phyloP scores from a whole-genome alignment of 768 basidiomycete species.

The Asterophora lycoperdoides region DNA sequence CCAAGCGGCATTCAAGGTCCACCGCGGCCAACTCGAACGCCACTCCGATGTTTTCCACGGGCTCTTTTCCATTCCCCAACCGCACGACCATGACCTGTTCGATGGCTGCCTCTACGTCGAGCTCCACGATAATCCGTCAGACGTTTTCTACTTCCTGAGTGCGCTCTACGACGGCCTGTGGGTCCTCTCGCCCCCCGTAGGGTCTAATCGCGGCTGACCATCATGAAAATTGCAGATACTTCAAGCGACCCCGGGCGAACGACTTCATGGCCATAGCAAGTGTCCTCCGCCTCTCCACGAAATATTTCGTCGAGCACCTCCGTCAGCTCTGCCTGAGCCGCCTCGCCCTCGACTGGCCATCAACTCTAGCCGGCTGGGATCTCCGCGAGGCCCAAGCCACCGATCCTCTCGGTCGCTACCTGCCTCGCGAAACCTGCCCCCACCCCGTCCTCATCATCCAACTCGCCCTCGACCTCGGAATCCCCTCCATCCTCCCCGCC shows the following conservation, averaged over 20 bases:
- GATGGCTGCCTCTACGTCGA: slow-evolving; percentile 60
- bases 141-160: slow-evolving; percentile 60
- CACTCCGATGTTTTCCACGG: slow-evolving; percentile 77
- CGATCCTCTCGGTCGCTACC: slow-evolving; percentile 47
- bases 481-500: slow-evolving; percentile 56
- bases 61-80: slow-evolving; percentile 62
- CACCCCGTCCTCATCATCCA: slow-evolving; percentile 71
- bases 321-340: slow-evolving; percentile 56
- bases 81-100: slow-evolving; percentile 41
- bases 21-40: slow-evolving; percentile 66
- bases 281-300: slow-evolving; percentile 67
- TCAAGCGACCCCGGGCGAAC: slow-evolving; percentile 42
- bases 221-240: slow-evolving; percentile 41
- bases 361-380: slow-evolving; percentile 67
- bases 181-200: slow-evolving; percentile 21
- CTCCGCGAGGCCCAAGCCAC: slow-evolving; percentile 53
- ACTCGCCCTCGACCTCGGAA: slow-evolving; percentile 60
- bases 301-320: slow-evolving; percentile 71
- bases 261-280: slow-evolving; percentile 60
- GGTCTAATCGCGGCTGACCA: slow-evolving; percentile 1
- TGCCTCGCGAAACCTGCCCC: slow-evolving; percentile 52
- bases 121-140: slow-evolving; percentile 61
- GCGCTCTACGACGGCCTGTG: slow-evolving; percentile 79
- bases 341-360: slow-evolving; percentile 62
- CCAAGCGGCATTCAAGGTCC: slow-evolving; percentile 64